Evolutionary conservation across 1,284 basidiomycete genomes (phyloP).

Genomic region (Sanghuangporus sanghuang): DNA sequence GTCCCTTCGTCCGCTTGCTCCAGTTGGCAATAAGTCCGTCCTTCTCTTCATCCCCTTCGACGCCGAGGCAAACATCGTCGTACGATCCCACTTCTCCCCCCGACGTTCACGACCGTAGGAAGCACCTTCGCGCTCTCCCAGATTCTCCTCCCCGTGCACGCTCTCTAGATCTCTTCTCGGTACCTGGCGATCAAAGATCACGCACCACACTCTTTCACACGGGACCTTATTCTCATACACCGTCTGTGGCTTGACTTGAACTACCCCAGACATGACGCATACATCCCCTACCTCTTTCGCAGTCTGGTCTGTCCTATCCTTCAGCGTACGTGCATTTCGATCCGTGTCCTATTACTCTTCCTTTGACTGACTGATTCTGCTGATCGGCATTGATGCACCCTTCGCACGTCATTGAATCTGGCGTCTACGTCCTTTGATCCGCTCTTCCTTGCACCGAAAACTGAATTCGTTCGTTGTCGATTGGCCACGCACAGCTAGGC

Average conservation of each 20-base stretch:
- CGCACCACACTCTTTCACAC: background rate
- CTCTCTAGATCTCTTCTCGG: slow-evolving; percentile 3
- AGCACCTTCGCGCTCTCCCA: background rate
- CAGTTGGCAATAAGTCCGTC: background rate
- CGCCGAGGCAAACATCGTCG: background rate
- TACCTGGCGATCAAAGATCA: too few relatives aligned
- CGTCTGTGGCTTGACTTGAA: background rate
- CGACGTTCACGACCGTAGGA: too few relatives aligned
- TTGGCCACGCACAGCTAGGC: slow-evolving; percentile 39
- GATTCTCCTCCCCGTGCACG: background rate
- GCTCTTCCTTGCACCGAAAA: background rate
- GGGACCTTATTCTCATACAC: background rate
- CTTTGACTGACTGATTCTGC: background rate
- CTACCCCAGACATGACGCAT: slow-evolving; percentile 51
- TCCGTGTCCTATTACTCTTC: background rate
- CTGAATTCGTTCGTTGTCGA: background rate
- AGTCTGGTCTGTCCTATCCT: slow-evolving; percentile 54
- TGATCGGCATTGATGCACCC: background rate
- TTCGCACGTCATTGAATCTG: background rate
- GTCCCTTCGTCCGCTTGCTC: background rate
- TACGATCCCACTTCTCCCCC: too few relatives aligned
- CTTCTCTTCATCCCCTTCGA: background rate
- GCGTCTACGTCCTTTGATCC: background rate
- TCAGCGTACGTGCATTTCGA: slow-evolving; percentile 35
- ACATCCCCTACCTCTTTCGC: slow-evolving; percentile 53